A percentile compares a stretch with the other conserved stretches of the same genome.
These are phyloP conservation scores for Phytomonas sp. DNA, from an alignment of 208 protist genomes.

Conservation along the genomic window DNA sequence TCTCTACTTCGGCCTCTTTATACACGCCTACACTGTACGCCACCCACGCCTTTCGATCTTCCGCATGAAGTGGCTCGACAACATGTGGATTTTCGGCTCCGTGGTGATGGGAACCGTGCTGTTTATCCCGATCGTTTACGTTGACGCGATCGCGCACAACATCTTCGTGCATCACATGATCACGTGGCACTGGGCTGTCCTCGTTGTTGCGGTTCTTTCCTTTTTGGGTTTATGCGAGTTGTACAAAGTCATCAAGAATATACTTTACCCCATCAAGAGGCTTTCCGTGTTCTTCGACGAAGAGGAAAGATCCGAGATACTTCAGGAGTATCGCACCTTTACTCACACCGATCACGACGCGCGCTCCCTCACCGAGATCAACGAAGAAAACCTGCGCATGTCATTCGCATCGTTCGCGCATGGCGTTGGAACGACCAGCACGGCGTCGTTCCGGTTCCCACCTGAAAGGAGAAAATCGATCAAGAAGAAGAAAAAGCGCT, in stretches of 20 bases:
- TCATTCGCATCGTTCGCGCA: conserved; percentile 67
- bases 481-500: conserved; percentile 32
- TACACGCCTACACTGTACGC: conserved; percentile 88
- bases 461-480: background rate
- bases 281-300: conserved; percentile 26
- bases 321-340: conserved; percentile 62
- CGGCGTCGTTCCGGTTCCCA: conserved; percentile 45
- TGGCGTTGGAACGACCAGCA: conserved; percentile 42
- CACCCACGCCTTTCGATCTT: conserved; percentile 68
- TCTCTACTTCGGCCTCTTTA: conserved; percentile 79
- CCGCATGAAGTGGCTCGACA: conserved; percentile 83
- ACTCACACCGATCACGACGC: conserved; percentile 36
- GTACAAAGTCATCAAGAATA: conserved; percentile 86
- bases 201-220: conserved; percentile 36
- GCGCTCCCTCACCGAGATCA: conserved; percentile 52
- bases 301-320: conserved; percentile 35
- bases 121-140: conserved; percentile 76
- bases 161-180: conserved; percentile 78
- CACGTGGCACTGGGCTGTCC: conserved; percentile 81
- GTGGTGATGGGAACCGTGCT: conserved; percentile 36
- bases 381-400: conserved; percentile 78
- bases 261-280: conserved; percentile 50
- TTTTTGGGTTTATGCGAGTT: conserved; percentile 58
- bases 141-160: conserved; percentile 47
- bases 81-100: conserved; percentile 72